Conservation (phyloP, 73 alveolate species). For the Paramecium sexaurelia region DNA sequence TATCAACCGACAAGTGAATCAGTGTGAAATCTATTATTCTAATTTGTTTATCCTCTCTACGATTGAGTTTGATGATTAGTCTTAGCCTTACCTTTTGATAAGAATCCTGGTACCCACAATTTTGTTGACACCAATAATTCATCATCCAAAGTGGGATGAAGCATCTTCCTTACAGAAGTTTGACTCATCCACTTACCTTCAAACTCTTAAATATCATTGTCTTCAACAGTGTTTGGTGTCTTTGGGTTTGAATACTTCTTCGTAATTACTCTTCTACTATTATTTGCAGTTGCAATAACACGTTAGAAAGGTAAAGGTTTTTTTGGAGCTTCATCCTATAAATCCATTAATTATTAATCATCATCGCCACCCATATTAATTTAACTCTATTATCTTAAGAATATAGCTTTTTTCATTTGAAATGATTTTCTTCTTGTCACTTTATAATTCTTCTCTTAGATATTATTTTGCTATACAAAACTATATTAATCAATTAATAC, state of each 20-base stretch:
- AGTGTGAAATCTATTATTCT: background rate
- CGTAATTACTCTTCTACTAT: background rate
- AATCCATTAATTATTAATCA: background rate
- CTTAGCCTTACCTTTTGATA: background rate
- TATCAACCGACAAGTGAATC: constrained; percentile 26
- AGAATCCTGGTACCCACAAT: constrained; percentile 51
- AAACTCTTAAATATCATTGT: background rate
- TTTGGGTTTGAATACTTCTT: background rate
- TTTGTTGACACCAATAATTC: constrained; percentile 30
- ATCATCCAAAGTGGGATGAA: constrained; percentile 55
- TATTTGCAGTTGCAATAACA: background rate
- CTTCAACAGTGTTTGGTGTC: background rate
- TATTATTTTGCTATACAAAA: constrained; percentile 50
- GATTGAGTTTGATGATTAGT: background rate
- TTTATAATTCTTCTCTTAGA: constrained; percentile 14
- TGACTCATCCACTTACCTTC: background rate
- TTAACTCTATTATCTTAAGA: background rate
- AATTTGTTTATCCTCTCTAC: background rate
- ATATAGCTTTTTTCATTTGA: background rate
- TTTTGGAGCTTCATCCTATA: background rate
- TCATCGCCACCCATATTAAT: background rate
- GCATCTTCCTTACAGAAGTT: background rate
- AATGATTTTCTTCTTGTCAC: constrained; percentile 9
- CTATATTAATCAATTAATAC: constrained; percentile 47
- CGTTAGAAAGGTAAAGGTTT: constrained; percentile 22